Base-by-base conservation (phyloP, 306 rosid species). In the Cercis canadensis region DNA sequence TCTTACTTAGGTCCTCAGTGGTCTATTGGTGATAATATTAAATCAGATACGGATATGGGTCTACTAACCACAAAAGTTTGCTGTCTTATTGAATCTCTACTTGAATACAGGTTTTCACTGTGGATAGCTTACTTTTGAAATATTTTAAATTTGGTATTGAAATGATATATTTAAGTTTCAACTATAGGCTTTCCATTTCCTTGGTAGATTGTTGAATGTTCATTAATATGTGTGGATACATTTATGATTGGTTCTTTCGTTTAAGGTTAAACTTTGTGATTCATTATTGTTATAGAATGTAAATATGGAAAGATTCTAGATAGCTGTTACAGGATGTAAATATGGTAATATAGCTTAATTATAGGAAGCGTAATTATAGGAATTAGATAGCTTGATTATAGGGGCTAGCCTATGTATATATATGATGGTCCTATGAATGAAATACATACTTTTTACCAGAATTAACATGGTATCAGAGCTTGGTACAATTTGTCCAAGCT, bases 81-180 rank as follows among this genome's bases (percentile, higher is more conserved):
- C 29, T 87, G 92, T 74, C 97, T 93, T 65, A 41, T 86, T 59
- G 84, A 87, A 47, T 71, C 82, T 67, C 92, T 93, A 58, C 87
- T 87, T 40, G 87, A 90, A 64, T 90, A 90, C 90, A 90, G 97
- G 98, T 92, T 57, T 29, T 75, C 16, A 24, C 70, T 40, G 36
- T 40, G 31, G 24, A 44, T 68, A 50, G 7, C 8, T 68, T 72
- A 47, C 57, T 69, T 67, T 44, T 11, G 18, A 16, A 65, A 63
- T 69, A 62, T 59, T 41, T 44, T 34, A 8, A 55, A 53, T 51
- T 44, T 58, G 50, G 8, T 51, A 57, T 73, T 57, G 63, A 59
- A 60, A 53, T 65, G n/a, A 51, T 31, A 0, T 13, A 12, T 36
- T 29, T 36, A 5, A 37, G 67, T 75, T 56, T 67, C 58, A 45